phyloP scores from a whole-genome alignment of 2,329 filamentous ascomycete species.

The Stachybotrys elegans region DNA sequence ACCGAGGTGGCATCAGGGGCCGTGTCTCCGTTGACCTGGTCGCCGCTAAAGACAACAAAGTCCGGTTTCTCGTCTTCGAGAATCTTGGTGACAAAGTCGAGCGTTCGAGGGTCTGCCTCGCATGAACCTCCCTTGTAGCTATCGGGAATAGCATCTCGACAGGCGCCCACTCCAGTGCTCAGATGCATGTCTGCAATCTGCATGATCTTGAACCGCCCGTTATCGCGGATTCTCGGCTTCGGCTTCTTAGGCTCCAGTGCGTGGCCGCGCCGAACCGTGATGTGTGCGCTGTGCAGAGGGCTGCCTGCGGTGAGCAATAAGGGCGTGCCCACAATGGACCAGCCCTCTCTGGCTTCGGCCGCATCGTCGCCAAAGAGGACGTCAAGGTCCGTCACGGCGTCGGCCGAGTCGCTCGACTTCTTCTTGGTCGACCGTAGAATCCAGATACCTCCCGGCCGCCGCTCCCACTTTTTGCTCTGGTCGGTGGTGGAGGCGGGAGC shows the following conservation, averaged over 20 bases:
- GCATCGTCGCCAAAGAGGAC: conserved; percentile 88
- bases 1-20: conserved; percentile 85
- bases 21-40: conserved; percentile 93
- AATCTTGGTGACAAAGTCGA: conserved; percentile 80
- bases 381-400: conserved; percentile 75
- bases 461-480: conserved; percentile 68
- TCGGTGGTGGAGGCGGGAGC: conserved; percentile 51
- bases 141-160: conserved; percentile 79
- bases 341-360: conserved; percentile 80
- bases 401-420: conserved; percentile 68
- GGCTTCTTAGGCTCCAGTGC: conserved; percentile 62
- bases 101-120: conserved; percentile 84
- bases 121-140: conserved; percentile 70
- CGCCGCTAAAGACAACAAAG: conserved; percentile 83
- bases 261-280: conserved; percentile 73
- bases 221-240: conserved; percentile 72
- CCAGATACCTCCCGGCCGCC: conserved; percentile 74
- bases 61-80: conserved; percentile 93
- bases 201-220: conserved; percentile 95
- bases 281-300: conserved; percentile 61
- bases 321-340: conserved; percentile 72
- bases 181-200: conserved; percentile 93
- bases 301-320: conserved; percentile 63
- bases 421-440: conserved; percentile 68
- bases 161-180: conserved; percentile 80